These are phyloP conservation scores for Salvia hispanica DNA, from an alignment of 257 asterid genomes.

Conservation along the genomic window DNA sequence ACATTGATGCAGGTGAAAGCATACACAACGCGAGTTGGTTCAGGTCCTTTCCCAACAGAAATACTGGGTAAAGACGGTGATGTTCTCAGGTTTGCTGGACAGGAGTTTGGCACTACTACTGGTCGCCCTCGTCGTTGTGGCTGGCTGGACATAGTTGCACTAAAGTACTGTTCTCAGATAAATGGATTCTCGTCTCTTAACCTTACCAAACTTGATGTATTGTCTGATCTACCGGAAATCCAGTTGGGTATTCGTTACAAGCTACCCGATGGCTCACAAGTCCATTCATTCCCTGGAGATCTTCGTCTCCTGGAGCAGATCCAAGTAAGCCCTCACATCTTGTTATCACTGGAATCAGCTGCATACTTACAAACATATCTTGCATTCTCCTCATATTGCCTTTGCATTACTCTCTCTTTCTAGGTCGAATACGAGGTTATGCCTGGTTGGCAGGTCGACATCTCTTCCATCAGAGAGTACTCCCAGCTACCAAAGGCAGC, in stretches of 20 bases:
- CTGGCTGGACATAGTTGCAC: constrained; percentile 95
- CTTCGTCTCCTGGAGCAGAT: constrained; percentile 70
- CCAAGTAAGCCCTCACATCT: constrained; percentile 47
- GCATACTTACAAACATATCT: neutral
- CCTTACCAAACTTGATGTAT: constrained; percentile 92
- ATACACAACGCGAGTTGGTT: constrained; percentile 94
- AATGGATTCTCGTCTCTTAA: constrained; percentile 93
- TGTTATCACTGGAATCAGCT: neutral
- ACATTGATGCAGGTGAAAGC: constrained; percentile 78
- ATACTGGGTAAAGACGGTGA: constrained; percentile 77
- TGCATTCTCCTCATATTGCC: neutral
- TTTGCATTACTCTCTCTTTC: constrained; percentile 17
- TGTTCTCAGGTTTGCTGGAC: constrained; percentile 83
- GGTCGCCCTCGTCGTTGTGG: constrained; percentile 99
- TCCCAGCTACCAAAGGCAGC: constrained; percentile 88
- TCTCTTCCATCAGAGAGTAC: constrained; percentile 78
- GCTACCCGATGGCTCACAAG: constrained; percentile 56
- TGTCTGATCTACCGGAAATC: constrained; percentile 78
- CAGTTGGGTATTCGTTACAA: constrained; percentile 78
- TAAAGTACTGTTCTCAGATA: constrained; percentile 80
- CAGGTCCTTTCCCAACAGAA: constrained; percentile 98
- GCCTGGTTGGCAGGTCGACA: constrained; percentile 89
- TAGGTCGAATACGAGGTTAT: constrained; percentile 87
- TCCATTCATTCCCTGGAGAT: constrained; percentile 81
- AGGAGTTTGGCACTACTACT: constrained; percentile 97